Conservation (phyloP, 495 filamentous ascomycete species). For the Xylaria flabelliformis region DNA sequence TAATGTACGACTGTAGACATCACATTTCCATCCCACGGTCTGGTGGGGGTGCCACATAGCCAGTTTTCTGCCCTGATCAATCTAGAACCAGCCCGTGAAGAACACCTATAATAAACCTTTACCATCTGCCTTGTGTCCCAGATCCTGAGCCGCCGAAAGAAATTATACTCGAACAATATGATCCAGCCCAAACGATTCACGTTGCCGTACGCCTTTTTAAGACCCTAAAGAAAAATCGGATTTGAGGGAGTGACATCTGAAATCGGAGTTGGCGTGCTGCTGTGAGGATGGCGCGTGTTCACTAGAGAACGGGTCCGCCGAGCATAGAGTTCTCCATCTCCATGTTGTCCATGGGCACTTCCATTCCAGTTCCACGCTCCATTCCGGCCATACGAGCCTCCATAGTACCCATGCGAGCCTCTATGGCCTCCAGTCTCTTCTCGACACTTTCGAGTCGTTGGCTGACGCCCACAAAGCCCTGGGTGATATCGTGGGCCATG, state of each 20-base stretch:
- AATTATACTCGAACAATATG: conserved; percentile 23
- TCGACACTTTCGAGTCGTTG: conserved; percentile 50
- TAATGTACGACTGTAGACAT: conserved; percentile 8
- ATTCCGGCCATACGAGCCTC: conserved; percentile 50
- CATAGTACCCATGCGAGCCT: conserved; percentile 47
- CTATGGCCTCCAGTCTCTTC: conserved; percentile 51
- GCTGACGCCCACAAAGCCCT: conserved; percentile 41
- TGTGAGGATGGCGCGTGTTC: neutral
- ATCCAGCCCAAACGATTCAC: conserved; percentile 22
- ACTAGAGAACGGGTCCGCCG: conserved; percentile 37
- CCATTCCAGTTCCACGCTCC: conserved; percentile 49
- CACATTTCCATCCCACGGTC: conserved; percentile 3
- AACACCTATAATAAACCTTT: conserved; percentile 23
- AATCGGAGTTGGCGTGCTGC: neutral
- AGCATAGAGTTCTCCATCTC: conserved; percentile 43
- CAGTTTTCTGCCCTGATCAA: conserved; percentile 22
- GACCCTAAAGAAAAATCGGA: conserved; percentile 5
- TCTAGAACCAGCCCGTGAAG: conserved; percentile 19
- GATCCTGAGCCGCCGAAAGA: conserved; percentile 22
- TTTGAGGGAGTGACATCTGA: neutral
- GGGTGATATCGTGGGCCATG: conserved; percentile 49
- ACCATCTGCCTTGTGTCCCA: conserved; percentile 23
- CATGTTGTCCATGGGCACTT: conserved; percentile 56
- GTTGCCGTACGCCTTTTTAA: conserved; percentile 25
- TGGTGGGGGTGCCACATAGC: neutral